These are phyloP conservation scores for Penicillium egyptiacum DNA, from an alignment of 495 filamentous ascomycete genomes.

Conservation along the genomic window DNA sequence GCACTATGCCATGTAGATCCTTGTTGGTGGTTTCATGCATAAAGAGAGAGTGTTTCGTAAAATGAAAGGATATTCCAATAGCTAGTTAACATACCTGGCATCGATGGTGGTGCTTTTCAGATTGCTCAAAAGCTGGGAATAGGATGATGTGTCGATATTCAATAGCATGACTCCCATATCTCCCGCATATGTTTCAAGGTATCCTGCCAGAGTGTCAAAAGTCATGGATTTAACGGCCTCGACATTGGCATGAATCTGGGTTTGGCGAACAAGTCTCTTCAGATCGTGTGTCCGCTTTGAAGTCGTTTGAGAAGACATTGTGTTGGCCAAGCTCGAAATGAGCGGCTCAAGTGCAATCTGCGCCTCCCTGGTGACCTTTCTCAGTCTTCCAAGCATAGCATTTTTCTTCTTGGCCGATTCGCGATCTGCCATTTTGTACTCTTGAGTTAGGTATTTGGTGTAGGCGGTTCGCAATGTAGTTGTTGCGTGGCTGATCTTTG, in stretches of 20 bases:
- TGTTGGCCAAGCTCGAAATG: slow-evolving; percentile 23
- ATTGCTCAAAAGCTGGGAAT: neutral
- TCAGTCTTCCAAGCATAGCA: neutral
- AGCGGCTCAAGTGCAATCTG: neutral
- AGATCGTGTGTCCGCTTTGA: slow-evolving; percentile 32
- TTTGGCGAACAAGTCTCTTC: slow-evolving; percentile 26
- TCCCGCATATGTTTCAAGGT: slow-evolving; percentile 23
- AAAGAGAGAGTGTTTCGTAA: neutral
- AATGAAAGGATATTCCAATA: neutral
- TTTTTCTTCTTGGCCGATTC: neutral
- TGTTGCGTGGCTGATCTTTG: neutral
- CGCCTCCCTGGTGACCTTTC: neutral
- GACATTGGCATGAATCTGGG: slow-evolving; percentile 24
- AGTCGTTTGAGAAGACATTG: slow-evolving; percentile 28
- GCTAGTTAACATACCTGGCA: neutral
- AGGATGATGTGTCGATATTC: slow-evolving; percentile 22
- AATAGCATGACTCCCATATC: slow-evolving; percentile 31
- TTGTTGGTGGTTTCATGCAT: neutral
- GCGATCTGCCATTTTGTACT: neutral
- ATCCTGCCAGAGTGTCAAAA: slow-evolving; percentile 20
- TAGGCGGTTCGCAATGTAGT: neutral
- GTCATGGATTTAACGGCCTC: slow-evolving; percentile 28
- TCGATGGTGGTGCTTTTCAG: neutral
- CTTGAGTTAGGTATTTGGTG: neutral
- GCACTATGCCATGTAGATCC: neutral